Percentiles rank a stretch among this genome's conserved stretches.
Evolutionary conservation across 148 eudicot species (phyloP).

Genomic region (Cornus kousa): DNA sequence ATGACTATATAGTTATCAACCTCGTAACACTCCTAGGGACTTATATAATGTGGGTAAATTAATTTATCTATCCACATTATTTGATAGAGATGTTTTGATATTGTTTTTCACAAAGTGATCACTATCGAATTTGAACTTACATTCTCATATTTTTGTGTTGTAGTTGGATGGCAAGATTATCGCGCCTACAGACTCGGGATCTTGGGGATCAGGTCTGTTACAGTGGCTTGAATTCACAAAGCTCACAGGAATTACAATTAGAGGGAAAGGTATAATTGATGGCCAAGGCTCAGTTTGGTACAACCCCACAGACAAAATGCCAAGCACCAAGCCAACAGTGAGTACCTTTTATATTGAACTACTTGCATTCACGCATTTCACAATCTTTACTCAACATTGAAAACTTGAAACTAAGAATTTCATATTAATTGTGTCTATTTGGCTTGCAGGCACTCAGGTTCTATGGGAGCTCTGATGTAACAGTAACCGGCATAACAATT

Average conservation of each 20-base stretch:
- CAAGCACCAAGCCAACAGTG: constrained; percentile 35
- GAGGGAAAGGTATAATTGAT: constrained; percentile 29
- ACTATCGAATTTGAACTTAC: no score
- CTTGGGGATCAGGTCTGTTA: constrained; percentile 30
- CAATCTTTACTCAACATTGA: background rate
- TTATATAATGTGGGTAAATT: background rate
- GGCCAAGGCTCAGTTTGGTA: constrained; percentile 37
- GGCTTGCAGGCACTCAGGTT: constrained; percentile 33
- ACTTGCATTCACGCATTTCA: background rate
- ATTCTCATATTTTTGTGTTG: no score
- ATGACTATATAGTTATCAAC: no score
- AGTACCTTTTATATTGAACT: constrained; percentile 3
- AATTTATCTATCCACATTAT: background rate
- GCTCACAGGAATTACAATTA: constrained; percentile 24
- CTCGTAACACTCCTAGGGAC: background rate
- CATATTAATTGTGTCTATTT: background rate
- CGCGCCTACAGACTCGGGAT: constrained; percentile 22
- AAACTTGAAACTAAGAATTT: background rate
- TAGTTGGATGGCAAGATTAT: constrained; percentile 39
- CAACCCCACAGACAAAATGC: constrained; percentile 9
- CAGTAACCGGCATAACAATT: constrained; percentile 33
- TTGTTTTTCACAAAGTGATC: no score
- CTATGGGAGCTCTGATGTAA: constrained; percentile 29
- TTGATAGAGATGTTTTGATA: background rate
- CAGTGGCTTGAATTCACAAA: constrained; percentile 33